These are phyloP conservation scores for Xerocomus nothofagi DNA, from an alignment of 1,284 basidiomycete genomes.

Conservation along the genomic window DNA sequence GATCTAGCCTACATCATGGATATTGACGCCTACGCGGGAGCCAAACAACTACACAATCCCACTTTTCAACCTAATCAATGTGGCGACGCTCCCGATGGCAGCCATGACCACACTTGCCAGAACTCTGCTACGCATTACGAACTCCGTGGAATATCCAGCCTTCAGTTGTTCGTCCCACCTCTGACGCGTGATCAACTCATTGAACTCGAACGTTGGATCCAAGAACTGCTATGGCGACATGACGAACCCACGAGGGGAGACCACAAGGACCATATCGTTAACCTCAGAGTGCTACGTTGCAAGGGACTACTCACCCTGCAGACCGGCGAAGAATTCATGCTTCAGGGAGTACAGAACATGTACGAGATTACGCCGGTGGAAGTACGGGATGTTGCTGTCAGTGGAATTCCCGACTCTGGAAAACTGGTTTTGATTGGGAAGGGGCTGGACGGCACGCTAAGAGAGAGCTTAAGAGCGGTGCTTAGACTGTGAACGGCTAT, in stretches of 20 bases:
- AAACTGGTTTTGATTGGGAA: constrained; percentile 90
- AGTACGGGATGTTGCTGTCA: constrained; percentile 37
- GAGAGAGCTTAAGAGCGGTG: constrained; percentile 46
- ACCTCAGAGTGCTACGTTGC: constrained; percentile 71
- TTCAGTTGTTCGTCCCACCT: constrained; percentile 65
- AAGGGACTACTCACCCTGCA: constrained; percentile 72
- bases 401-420: constrained; percentile 58
- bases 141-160: constrained; percentile 69
- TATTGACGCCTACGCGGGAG: constrained; percentile 67
- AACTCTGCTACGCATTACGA: constrained; percentile 51
- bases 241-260: constrained; percentile 24
- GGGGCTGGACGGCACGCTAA: constrained; percentile 58
- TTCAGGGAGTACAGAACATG: constrained; percentile 86
- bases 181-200: constrained; percentile 48
- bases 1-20: constrained; percentile 75
- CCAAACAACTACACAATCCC: constrained; percentile 31
- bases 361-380: constrained; percentile 71
- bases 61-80: constrained; percentile 28
- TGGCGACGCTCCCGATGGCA: constrained; percentile 30
- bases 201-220: constrained; percentile 75
- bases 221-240: constrained; percentile 77
- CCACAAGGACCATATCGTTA: background rate
- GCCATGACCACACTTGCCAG: constrained; percentile 10
- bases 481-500: constrained; percentile 12
- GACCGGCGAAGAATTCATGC: constrained; percentile 59